These are phyloP conservation scores for Russula sp. DNA, from an alignment of 768 basidiomycete genomes.

Conservation along the genomic window DNA sequence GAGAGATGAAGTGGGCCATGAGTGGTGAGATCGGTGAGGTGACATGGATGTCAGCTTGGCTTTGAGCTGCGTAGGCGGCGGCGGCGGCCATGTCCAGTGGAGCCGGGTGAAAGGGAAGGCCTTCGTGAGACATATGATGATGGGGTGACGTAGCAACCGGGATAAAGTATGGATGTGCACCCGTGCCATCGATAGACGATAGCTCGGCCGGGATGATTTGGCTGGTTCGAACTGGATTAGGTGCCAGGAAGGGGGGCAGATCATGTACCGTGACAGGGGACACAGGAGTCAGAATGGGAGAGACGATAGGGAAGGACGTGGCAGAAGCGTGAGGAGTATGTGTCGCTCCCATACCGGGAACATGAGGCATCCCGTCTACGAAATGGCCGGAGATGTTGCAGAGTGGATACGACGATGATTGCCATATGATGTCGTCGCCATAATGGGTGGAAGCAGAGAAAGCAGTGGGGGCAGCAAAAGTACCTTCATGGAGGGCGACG, in stretches of 20 bases:
- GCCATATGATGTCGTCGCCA: background rate
- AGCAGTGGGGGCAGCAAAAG: background rate
- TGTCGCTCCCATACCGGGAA: background rate
- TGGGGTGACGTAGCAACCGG: background rate
- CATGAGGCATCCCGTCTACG: background rate
- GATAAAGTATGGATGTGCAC: background rate
- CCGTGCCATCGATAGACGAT: background rate
- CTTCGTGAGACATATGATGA: background rate
- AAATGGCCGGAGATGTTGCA: background rate
- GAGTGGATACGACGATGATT: background rate
- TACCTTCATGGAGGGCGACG: background rate
- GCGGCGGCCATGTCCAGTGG: background rate
- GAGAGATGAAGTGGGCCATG: background rate
- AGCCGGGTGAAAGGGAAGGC: background rate
- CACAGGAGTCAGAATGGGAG: background rate
- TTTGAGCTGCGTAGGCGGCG: background rate
- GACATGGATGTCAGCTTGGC: background rate
- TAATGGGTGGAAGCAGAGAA: background rate
- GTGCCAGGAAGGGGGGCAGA: background rate
- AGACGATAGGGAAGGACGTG: too few species aligned
- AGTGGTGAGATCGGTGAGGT: background rate
- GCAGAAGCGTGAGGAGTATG: background rate
- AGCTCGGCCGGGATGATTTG: background rate
- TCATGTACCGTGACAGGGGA: too few species aligned
- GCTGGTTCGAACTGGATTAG: background rate